Conservation (phyloP, 139 green algal species). For the Tetradesmus obliquus region DNA sequence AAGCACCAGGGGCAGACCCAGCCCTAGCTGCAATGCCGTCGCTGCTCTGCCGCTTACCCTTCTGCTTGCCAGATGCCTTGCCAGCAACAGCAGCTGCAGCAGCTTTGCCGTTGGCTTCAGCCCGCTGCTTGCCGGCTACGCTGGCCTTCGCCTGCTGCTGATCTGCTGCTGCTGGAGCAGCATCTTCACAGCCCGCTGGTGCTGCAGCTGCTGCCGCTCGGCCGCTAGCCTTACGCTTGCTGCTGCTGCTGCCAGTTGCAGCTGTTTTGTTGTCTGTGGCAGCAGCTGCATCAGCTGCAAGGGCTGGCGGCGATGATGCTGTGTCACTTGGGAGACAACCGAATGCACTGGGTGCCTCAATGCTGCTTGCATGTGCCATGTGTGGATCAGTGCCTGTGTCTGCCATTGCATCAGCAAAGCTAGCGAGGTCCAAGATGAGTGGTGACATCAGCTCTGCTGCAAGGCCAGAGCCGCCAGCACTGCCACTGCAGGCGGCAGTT, state of each 20-base stretch:
- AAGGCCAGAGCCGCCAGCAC: background rate
- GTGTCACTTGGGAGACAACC: background rate
- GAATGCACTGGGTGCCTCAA: background rate
- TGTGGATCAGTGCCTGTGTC: background rate
- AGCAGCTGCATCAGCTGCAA: background rate
- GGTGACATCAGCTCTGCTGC: background rate
- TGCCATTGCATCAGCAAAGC: background rate
- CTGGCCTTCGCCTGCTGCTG: background rate
- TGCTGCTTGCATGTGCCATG: background rate
- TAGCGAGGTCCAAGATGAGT: background rate
- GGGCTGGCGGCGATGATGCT: no score
- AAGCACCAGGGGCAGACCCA: background rate
- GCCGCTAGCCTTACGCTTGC: background rate
- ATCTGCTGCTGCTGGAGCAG: background rate
- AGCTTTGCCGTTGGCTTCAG: background rate
- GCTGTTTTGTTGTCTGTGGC: background rate
- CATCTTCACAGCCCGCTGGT: background rate
- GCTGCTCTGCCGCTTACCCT: background rate
- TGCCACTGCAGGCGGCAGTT: background rate
- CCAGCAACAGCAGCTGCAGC: background rate
- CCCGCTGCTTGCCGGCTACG: background rate
- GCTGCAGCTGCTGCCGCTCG: background rate
- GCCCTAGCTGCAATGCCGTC: background rate
- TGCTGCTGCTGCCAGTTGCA: background rate
- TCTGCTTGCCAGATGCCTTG: background rate